Conservation (phyloP, 2,329 filamentous ascomycete species). For the Aspergillus phoenicis region DNA sequence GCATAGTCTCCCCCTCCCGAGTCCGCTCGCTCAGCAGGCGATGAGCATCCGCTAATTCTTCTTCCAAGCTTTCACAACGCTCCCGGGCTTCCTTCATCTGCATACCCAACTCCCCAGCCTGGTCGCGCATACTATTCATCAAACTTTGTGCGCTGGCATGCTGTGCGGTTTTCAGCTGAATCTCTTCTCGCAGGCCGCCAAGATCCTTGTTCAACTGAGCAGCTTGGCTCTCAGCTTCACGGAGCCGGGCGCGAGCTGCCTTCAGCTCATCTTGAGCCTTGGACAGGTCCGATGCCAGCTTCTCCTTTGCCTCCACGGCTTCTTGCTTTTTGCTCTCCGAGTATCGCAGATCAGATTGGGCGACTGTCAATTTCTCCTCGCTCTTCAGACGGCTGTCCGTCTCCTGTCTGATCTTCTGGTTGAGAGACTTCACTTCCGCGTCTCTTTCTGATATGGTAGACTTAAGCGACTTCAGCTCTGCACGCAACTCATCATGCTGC, state of each 20-base stretch:
- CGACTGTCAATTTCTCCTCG: constrained; percentile 75
- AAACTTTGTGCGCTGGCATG: constrained; percentile 82
- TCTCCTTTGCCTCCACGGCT: constrained; percentile 71
- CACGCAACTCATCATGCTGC: constrained; percentile 77
- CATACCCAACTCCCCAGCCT: constrained; percentile 81
- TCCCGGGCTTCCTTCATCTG: constrained; percentile 88
- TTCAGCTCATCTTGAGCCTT: constrained; percentile 72
- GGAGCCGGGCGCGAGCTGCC: constrained; percentile 58
- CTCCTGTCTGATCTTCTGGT: constrained; percentile 77
- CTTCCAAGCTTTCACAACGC: constrained; percentile 82
- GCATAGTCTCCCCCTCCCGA: constrained; percentile 92
- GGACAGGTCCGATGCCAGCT: constrained; percentile 68
- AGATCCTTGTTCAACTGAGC: constrained; percentile 69
- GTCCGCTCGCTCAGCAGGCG: constrained; percentile 83
- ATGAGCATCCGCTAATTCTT: constrained; percentile 88
- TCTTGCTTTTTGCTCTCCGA: constrained; percentile 80
- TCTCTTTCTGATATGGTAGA: constrained; percentile 74
- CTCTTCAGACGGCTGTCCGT: constrained; percentile 69
- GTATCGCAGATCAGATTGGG: constrained; percentile 75
- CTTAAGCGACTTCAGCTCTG: constrained; percentile 71
- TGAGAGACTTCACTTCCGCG: constrained; percentile 72
- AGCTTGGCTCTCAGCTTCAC: constrained; percentile 74
- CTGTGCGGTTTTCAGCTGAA: constrained; percentile 80
- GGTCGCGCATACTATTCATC: constrained; percentile 89
- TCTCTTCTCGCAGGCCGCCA: constrained; percentile 71